A percentile compares a stretch with the other conserved stretches of the same genome.
Evolutionary conservation across 2,329 filamentous ascomycete species (phyloP).

Genomic region (Aspergillus japonicus): DNA sequence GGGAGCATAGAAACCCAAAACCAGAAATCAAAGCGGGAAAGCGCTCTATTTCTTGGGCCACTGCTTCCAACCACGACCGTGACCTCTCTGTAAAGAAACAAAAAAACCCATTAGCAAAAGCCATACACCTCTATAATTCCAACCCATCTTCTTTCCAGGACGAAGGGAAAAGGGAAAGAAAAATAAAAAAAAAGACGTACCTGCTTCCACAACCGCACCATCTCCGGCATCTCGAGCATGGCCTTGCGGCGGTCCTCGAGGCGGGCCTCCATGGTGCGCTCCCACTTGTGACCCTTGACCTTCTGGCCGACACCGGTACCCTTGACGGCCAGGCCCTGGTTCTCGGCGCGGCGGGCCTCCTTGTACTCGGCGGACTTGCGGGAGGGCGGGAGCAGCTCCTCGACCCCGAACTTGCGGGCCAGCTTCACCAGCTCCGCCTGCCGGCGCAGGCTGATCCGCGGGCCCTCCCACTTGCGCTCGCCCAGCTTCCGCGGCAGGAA

Average conservation of each 20-base stretch:
- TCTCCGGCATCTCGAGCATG: slow-evolving; percentile 90
- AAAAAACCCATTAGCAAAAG: slow-evolving; percentile 34
- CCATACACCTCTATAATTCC: neutral
- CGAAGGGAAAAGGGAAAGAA: neutral
- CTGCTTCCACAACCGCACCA: slow-evolving; percentile 92
- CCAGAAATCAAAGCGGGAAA: neutral
- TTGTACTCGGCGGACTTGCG: slow-evolving; percentile 69
- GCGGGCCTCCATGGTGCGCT: slow-evolving; percentile 77
- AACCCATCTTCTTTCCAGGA: neutral
- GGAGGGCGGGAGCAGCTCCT: slow-evolving; percentile 74
- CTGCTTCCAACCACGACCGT: slow-evolving; percentile 72
- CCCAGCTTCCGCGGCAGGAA: slow-evolving; percentile 78
- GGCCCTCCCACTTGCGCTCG: slow-evolving; percentile 76
- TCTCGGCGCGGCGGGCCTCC: slow-evolving; percentile 69
- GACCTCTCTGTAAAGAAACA: slow-evolving; percentile 55
- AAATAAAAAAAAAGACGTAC: slow-evolving; percentile 32
- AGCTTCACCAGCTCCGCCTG: slow-evolving; percentile 91
- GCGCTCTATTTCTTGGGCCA: slow-evolving; percentile 55
- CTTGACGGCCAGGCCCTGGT: slow-evolving; percentile 75
- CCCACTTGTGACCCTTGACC: slow-evolving; percentile 94
- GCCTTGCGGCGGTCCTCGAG: slow-evolving; percentile 87
- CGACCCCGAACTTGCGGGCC: slow-evolving; percentile 73
- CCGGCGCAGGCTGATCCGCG: slow-evolving; percentile 76
- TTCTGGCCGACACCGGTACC: slow-evolving; percentile 88
- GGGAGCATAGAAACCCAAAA: neutral